Conservation (phyloP, 495 filamentous ascomycete species). For the Podospora conica region DNA sequence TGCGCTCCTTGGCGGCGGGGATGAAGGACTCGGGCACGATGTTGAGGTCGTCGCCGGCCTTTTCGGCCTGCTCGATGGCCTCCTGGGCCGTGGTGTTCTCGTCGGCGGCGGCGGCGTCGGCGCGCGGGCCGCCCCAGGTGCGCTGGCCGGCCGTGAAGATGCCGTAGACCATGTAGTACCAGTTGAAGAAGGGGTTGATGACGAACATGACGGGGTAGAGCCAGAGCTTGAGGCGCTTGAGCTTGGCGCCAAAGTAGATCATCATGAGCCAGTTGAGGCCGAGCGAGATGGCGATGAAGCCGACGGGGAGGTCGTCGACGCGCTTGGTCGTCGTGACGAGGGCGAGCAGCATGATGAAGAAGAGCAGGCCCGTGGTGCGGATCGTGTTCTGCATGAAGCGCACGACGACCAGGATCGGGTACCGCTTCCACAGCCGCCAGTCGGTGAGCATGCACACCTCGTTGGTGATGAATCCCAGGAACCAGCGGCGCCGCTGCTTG, state of each 20-base stretch:
- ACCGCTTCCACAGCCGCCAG: slow-evolving; percentile 81
- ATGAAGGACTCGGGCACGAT: slow-evolving; percentile 88
- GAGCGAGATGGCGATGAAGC: slow-evolving; percentile 92
- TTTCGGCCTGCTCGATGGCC: slow-evolving; percentile 73
- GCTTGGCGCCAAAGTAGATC: slow-evolving; percentile 86
- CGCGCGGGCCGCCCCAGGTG: slow-evolving; percentile 93
- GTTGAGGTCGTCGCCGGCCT: slow-evolving; percentile 83
- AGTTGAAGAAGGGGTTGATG: slow-evolving; percentile 96
- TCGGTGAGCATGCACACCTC: slow-evolving; percentile 99
- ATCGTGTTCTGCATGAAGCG: slow-evolving; percentile 97
- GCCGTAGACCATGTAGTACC: slow-evolving; percentile 89
- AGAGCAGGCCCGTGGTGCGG: slow-evolving; percentile 87
- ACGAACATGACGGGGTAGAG: slow-evolving; percentile 95
- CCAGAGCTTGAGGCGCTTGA: slow-evolving; percentile 88
- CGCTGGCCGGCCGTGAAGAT: slow-evolving; percentile 90
- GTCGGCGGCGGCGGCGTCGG: slow-evolving; percentile 84
- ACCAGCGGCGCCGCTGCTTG: slow-evolving; percentile 96
- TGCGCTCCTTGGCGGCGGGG: slow-evolving; percentile 51
- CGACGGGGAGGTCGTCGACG: slow-evolving; percentile 73
- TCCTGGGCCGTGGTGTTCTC: slow-evolving; percentile 70
- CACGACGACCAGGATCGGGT: slow-evolving; percentile 81
- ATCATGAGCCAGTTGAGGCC: slow-evolving; percentile 94
- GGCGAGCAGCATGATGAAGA: slow-evolving; percentile 91
- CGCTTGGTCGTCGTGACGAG: slow-evolving; percentile 78
- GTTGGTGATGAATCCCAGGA: slow-evolving; percentile 96